A percentile compares a stretch with the other conserved stretches of the same genome.
These are phyloP conservation scores for Eimeria acervulina DNA, from an alignment of 169 alveolate genomes.

Conservation along the genomic window DNA sequence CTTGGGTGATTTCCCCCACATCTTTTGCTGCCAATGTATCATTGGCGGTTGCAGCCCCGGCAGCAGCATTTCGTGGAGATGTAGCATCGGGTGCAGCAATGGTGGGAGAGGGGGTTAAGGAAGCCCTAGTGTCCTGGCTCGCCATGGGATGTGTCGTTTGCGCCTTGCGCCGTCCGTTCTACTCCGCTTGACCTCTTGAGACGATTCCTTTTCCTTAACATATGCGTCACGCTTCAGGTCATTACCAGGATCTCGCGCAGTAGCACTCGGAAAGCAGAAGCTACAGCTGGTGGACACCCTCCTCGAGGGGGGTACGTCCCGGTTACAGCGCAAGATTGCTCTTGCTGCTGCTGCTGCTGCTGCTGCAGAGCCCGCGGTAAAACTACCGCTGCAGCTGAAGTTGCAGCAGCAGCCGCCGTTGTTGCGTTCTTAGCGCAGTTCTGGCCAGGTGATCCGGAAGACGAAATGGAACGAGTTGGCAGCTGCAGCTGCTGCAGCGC, in stretches of 20 bases:
- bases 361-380: background rate
- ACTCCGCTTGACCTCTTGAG: background rate
- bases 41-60: background rate
- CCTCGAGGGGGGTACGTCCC: background rate
- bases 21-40: background rate
- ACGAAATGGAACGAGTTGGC: background rate
- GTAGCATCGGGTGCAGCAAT: background rate
- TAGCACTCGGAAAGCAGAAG: constrained; percentile 3
- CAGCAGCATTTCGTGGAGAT: background rate
- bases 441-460: background rate
- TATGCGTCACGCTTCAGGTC: background rate
- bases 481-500: constrained; percentile 61
- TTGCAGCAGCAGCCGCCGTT: constrained; percentile 12
- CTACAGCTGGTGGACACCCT: background rate
- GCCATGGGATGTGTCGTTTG: background rate
- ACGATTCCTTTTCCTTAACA: background rate
- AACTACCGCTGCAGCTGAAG: background rate
- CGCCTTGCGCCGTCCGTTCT: background rate
- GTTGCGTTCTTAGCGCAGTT: background rate
- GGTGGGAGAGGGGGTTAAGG: background rate
- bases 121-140: background rate
- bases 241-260: background rate
- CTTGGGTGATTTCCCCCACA: background rate
- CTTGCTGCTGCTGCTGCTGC: background rate
- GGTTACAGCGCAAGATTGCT: background rate